Percentiles rank a stretch among this genome's conserved stretches.
These are phyloP conservation scores for Sporothrix humicola DNA, from an alignment of 2,329 filamentous ascomycete species.

Conservation along the genomic window DNA sequence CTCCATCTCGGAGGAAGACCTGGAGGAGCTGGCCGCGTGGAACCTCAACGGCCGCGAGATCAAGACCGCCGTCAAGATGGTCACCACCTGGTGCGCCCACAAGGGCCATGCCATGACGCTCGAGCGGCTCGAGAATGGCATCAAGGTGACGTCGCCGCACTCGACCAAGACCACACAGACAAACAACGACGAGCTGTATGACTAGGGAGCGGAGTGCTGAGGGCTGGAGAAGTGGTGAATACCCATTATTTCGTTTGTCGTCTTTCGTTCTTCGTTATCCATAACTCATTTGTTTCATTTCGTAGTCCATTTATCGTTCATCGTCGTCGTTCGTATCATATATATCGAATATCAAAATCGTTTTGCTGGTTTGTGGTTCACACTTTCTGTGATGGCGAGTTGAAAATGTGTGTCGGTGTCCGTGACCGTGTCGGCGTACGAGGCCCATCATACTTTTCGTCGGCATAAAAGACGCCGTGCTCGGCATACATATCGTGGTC, in stretches of 20 bases:
- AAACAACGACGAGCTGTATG: constrained; percentile 32
- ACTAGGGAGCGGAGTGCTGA: background rate
- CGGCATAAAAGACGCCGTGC: constrained; percentile 10
- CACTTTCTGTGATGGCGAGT: constrained; percentile 34
- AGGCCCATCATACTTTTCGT: constrained; percentile 5
- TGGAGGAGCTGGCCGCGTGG: constrained; percentile 50
- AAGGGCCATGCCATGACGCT: constrained; percentile 53
- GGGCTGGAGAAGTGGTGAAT: background rate
- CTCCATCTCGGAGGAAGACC: constrained; percentile 45
- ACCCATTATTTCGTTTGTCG: constrained; percentile 11
- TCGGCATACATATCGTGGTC: constrained; percentile 4
- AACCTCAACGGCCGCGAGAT: constrained; percentile 55
- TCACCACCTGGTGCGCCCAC: constrained; percentile 52
- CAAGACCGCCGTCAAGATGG: constrained; percentile 56
- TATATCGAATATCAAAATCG: too few species aligned
- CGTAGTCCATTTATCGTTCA: background rate
- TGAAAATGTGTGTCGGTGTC: background rate
- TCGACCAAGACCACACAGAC: constrained; percentile 44
- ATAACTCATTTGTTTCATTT: background rate
- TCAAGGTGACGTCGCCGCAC: constrained; percentile 53
- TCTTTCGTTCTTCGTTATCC: background rate
- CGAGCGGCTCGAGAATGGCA: constrained; percentile 52
- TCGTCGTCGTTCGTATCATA: background rate
- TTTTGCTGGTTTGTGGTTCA: constrained; percentile 10
- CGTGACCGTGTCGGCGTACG: constrained; percentile 6